These are phyloP conservation scores for Pterocarpus macrocarpus DNA, from an alignment of 306 rosid genomes.

Conservation along the genomic window DNA sequence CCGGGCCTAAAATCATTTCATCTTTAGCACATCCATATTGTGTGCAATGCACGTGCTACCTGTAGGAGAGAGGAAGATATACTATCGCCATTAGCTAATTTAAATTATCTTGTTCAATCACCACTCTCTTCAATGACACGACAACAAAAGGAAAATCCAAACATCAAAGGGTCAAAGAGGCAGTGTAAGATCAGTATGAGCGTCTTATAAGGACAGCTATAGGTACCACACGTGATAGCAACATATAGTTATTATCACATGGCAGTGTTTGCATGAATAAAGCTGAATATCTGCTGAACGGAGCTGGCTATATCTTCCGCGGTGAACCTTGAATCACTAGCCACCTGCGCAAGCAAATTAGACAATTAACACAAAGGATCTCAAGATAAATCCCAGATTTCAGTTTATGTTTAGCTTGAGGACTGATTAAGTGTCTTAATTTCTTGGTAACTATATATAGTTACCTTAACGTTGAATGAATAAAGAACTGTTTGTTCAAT, in stretches of 20 bases:
- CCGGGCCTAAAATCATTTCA: not conserved
- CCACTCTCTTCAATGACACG: not conserved
- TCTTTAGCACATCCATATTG: not conserved
- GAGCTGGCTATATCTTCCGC: slow-evolving; percentile 94
- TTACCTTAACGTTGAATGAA: slow-evolving; percentile 93
- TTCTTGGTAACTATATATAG: not conserved
- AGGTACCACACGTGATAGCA: slow-evolving; percentile 2
- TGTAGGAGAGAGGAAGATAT: slow-evolving; percentile 8
- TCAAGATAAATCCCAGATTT: not conserved
- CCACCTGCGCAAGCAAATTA: slow-evolving; percentile 59
- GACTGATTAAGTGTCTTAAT: not conserved
- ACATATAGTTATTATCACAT: slow-evolving; percentile 49
- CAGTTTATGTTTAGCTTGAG: not conserved
- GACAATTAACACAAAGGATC: slow-evolving; percentile 2
- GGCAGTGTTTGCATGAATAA: slow-evolving; percentile 82
- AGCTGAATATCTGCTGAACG: slow-evolving; percentile 89
- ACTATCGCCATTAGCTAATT: not conserved
- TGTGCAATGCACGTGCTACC: not conserved
- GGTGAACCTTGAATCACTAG: slow-evolving; percentile 80
- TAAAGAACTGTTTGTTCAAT: slow-evolving; percentile 97
- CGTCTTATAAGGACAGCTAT: slow-evolving; percentile 33
- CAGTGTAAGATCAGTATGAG: slow-evolving; percentile 21
- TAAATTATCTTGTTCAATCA: slow-evolving; percentile 15
- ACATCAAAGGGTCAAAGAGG: not conserved
- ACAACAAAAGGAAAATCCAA: slow-evolving; percentile 23